Base-by-base conservation (phyloP, 495 filamentous ascomycete species). In the Xylaria scruposa region DNA sequence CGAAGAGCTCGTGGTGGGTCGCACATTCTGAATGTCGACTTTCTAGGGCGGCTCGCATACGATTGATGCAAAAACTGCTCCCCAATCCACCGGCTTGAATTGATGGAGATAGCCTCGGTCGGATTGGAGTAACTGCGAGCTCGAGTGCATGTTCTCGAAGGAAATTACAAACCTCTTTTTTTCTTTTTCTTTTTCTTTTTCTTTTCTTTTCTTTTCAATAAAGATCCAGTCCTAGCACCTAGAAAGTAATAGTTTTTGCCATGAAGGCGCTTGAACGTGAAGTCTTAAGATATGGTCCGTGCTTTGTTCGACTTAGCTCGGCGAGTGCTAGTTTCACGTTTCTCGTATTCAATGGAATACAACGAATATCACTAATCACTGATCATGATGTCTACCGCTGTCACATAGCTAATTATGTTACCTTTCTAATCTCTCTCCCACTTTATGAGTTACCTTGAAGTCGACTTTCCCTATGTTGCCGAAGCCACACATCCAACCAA, bases 141-240 rank as follows among this genome's bases (percentile, higher is more conserved):
- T 49, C 21, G 44, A 63, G 40, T 40, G 49, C 49, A 53, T 67
- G 31, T 38, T 54, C 61, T 47, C 38, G 61, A 36, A 49, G 62
- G 38, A 21, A 19, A 67, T 56, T 56, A 56, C 65, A 67, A 67
- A 38, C 64, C 38, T 51, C 53, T 66, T n/a, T n/a, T n/a, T n/a
- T n/a, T n/a, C n/a, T n/a, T n/a, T 67, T 49, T n/a, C 31, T 38
- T 38, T 9, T 38, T 38, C 8, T n/a, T n/a, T 38, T 38, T 6
- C 36, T 38, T 38, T 38, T 38, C 8, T 7, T 38, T 38, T 38
- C 36, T 38, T n/a, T n/a, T n/a, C n/a, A n/a, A n/a, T n/a, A n/a
- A n/a, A n/a, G n/a, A n/a, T n/a, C n/a, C n/a, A n/a, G n/a, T n/a
- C n/a, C n/a, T n/a, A n/a, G n/a, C n/a, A 10, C 47, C 47, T 49